Percentiles rank a stretch among this genome's conserved stretches.
phyloP scores from a whole-genome alignment of 2,329 filamentous ascomycete genomes.

The Alternaria solani region DNA sequence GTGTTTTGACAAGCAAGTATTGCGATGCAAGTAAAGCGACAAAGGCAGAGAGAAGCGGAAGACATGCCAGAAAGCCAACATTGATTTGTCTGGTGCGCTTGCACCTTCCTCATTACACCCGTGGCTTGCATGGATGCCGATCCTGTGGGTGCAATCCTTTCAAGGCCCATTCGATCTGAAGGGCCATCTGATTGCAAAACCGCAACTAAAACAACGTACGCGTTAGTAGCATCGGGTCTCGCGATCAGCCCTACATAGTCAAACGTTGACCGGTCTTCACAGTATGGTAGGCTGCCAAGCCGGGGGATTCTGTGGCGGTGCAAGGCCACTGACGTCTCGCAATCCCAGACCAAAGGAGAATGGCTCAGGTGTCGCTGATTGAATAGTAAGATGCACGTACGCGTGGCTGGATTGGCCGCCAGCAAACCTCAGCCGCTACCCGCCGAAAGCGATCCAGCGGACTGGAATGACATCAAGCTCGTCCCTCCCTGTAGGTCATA shows the following conservation, averaged over 20 bases:
- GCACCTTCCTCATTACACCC: background rate
- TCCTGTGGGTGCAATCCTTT: background rate
- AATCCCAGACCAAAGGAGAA: constrained; percentile 1
- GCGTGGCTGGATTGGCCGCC: constrained; percentile 9
- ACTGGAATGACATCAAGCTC: constrained; percentile 17
- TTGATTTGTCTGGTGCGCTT: background rate
- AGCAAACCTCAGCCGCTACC: constrained; percentile 11
- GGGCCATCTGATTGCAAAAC: background rate
- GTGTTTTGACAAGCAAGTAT: background rate
- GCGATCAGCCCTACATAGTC: background rate
- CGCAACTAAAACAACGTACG: background rate
- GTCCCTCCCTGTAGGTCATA: constrained; percentile 11
- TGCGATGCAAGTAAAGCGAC: constrained; percentile 4
- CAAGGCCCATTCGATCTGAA: background rate
- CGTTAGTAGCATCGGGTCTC: background rate
- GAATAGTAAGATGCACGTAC: background rate
- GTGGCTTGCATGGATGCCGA: background rate
- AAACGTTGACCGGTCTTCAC: background rate
- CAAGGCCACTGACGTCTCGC: constrained; percentile 2
- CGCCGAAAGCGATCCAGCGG: constrained; percentile 14
- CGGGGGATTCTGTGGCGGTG: constrained; percentile 11
- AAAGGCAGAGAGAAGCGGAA: background rate
- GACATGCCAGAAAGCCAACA: background rate
- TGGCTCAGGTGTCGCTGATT: background rate
- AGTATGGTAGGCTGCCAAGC: background rate